Evolutionary conservation across 1,139 yeast species (phyloP), one percentile per base, ranked within the genome.

Genomic region (Taphrina pruni): DNA sequence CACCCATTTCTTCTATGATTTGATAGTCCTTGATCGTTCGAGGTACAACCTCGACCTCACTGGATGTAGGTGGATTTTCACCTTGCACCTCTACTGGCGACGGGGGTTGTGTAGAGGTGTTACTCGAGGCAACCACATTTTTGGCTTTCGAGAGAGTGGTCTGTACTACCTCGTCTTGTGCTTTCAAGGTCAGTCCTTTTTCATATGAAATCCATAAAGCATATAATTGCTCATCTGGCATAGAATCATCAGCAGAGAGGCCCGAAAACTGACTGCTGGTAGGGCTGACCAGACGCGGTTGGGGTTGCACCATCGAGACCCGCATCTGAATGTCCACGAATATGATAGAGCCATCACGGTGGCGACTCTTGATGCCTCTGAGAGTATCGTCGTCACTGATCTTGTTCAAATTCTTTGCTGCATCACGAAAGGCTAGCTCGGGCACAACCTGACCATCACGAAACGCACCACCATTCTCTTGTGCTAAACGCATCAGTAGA

Each of bases 161-260:
- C 36, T 58, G 54, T 1, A 58, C 62, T 11, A 58, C 62, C 17
- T 43, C 54, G 4, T 58, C 52, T 21, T 58, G 62, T 5, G 54
- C 62, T 35, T 58, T 58, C 17, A 54, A 32, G n/a, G 62, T 55
- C 11, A 65, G 38, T 14, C 57, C 69, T 12, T 60, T 51, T 51
- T 58, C 69, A 76, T 89, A 92, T 0, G 97, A 90, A n/a, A 93
- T 83, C 97, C 97, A 93, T 32, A 92, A 78, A 2, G 90, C 87
- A 72, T 85, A 83, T 14, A 64, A 48, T 9, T 45, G 54, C 35
- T 51, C 5, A 62, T 56, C 48, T 12, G 46, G 17, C 21, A 36
- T 6, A 3, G 58, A 20, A 41, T 38, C 58, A 36, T 6, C 17
- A 2, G 58, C 6, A 38, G 60, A 56, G 12, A 36, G 11, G 9